Evolutionary conservation across 768 basidiomycete genomes (phyloP), one percentile per base, ranked within the genome.

Genomic region (Arthromyces matolae): DNA sequence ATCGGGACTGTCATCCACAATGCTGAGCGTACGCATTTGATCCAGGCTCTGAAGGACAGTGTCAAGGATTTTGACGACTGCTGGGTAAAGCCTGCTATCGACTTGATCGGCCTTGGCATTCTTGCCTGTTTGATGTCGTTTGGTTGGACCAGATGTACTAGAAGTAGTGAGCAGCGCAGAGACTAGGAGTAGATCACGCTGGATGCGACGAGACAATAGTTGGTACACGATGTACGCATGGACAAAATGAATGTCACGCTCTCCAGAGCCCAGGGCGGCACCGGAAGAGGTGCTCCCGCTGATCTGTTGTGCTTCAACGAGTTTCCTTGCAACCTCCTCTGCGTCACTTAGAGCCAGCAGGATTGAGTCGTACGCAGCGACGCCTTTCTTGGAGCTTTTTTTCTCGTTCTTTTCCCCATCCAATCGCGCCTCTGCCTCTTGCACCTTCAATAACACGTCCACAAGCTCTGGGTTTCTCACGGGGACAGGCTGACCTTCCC

Each of bases 381-480:
- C 87, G 31, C 83, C 79, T 49, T 79, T 81, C 64, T 89, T 89
- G 4, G 85, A 82, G 46, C 70, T 66, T 50, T n/a, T n/a, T n/a
- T 69, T 55, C 23, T 57, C 59, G 29, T 59, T 57, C 31, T 60
- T 56, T 35, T 52, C 54, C 14, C 68, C 69, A 23, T 68, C 67
- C 36, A 96, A 68, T 50, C 73, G 79, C 8, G 65, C 70, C 58
- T 93, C 79, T 1, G 86, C 89, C 14, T 84, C 80, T 59, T 94
- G 90, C 3, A 95, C 86, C 55, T 80, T 86, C 53, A 91, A 66
- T 46, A 96, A 69, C 24, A 89, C 88, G 58, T 86, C 89, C 38
- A 96, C 94, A 48, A 97, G 71, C 65, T 98, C 93, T 0, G 92
- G 91, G 59, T 87, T 93, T 45, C 94, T 79, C 36, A 96, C 77